phyloP scores from a whole-genome alignment of 345 rosid species.

The Pistacia atlantica region DNA sequence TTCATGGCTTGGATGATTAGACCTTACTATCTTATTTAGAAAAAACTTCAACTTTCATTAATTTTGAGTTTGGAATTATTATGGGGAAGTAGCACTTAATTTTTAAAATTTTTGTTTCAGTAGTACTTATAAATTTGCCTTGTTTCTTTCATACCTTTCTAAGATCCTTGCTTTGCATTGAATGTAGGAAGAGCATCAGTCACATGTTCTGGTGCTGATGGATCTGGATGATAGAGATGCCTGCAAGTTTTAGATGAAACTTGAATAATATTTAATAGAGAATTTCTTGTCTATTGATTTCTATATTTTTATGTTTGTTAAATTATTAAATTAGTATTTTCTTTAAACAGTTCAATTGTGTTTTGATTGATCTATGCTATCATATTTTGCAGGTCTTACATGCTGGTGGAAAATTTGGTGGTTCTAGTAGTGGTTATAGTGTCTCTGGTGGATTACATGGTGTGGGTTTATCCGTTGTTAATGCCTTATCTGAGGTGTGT shows the following conservation, averaged over 20 bases:
- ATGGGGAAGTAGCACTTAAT: background rate
- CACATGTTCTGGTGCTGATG: background rate
- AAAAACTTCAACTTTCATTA: background rate
- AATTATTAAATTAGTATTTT: background rate
- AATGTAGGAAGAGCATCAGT: background rate
- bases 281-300: background rate
- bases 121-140: too few species aligned
- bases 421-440: slow-evolving; percentile 90
- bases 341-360: background rate
- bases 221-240: background rate
- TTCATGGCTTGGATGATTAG: background rate
- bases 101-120: background rate
- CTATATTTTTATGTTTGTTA: background rate
- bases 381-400: slow-evolving; percentile 75
- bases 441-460: slow-evolving; percentile 99
- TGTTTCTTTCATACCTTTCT: too few species aligned
- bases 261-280: slow-evolving; percentile 1
- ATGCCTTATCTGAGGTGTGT: slow-evolving; percentile 94
- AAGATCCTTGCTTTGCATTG: background rate
- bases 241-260: background rate
- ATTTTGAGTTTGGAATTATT: background rate
- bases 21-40: background rate
- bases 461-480: slow-evolving; percentile 97
- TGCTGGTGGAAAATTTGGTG: slow-evolving; percentile 99
- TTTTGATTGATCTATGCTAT: slow-evolving; percentile 7